Evolutionary conservation across 352 stramenopile genomes (phyloP).

Genomic region (Albugo candida): DNA sequence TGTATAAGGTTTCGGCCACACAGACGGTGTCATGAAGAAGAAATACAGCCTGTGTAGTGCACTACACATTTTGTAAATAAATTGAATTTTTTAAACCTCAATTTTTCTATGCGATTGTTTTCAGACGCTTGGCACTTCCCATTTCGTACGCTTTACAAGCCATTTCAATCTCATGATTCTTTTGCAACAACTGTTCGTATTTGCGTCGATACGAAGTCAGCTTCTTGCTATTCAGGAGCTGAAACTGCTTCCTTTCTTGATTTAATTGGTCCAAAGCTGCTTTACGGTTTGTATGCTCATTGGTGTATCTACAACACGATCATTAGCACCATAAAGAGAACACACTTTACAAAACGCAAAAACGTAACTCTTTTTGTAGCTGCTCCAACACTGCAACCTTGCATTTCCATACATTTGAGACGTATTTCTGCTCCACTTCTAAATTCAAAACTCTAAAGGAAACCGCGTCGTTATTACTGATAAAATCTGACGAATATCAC

Average conservation of each 20-base stretch:
- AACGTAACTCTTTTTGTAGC: constrained; percentile 24
- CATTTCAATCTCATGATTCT: constrained; percentile 26
- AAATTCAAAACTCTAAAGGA: constrained; percentile 34
- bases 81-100: constrained; percentile 4
- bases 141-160: constrained; percentile 4
- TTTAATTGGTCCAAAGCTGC: constrained; percentile 29
- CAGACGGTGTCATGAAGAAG: neutral
- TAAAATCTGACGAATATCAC: constrained; percentile 2
- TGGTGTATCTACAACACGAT: constrained; percentile 8
- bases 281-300: constrained; percentile 18
- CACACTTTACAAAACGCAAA: too few relatives aligned
- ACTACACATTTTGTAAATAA: neutral
- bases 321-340: neutral
- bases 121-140: constrained; percentile 10
- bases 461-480: neutral
- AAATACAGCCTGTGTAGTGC: neutral
- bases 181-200: constrained; percentile 36
- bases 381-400: constrained; percentile 38
- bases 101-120: constrained; percentile 3
- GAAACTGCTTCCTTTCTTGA: constrained; percentile 38
- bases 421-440: constrained; percentile 57
- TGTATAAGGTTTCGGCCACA: neutral
- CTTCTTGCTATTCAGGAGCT: constrained; percentile 39
- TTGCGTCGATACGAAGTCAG: constrained; percentile 30
- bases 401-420: constrained; percentile 41